These are phyloP conservation scores for Capsicum baccatum DNA, from an alignment of 257 asterid genomes.

Conservation along the genomic window DNA sequence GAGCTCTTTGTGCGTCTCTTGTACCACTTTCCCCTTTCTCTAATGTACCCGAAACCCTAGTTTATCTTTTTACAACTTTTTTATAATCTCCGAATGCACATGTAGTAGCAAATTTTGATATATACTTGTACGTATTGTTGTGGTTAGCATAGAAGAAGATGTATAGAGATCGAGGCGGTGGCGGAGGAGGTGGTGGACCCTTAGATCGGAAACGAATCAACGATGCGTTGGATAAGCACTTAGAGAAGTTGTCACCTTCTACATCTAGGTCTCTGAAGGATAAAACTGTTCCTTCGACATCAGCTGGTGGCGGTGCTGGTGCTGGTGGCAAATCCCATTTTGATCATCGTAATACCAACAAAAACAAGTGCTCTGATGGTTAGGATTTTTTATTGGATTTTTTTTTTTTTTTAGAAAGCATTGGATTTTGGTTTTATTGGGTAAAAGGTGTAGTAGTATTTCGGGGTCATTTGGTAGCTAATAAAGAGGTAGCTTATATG, in stretches of 20 bases:
- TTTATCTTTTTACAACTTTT: neutral
- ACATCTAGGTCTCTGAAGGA: slow-evolving; percentile 65
- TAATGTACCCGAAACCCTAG: slow-evolving; percentile 36
- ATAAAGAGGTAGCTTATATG: too few relatives aligned
- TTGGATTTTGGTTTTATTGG: neutral
- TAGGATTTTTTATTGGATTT: neutral
- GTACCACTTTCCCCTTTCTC: slow-evolving; percentile 27
- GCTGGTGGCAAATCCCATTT: slow-evolving; percentile 47
- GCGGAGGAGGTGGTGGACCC: slow-evolving; percentile 58
- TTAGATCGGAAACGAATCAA: slow-evolving; percentile 97
- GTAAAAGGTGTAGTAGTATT: neutral
- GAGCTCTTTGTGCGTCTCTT: neutral
- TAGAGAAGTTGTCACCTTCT: slow-evolving; percentile 93
- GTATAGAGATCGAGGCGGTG: slow-evolving; percentile 73
- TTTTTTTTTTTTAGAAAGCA: neutral
- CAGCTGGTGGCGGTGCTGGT: slow-evolving; percentile 34
- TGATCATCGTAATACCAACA: slow-evolving; percentile 55
- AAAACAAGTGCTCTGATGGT: slow-evolving; percentile 74
- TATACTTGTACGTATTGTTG: too few relatives aligned
- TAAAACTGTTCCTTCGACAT: slow-evolving; percentile 67
- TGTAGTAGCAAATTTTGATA: too few relatives aligned
- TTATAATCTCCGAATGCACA: too few relatives aligned
- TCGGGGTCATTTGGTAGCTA: too few relatives aligned
- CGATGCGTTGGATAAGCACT: slow-evolving; percentile 90
- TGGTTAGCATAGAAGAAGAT: slow-evolving; percentile 30